phyloP scores from a whole-genome alignment of 148 eudicot genomes.

The Pouteria glomerata region DNA sequence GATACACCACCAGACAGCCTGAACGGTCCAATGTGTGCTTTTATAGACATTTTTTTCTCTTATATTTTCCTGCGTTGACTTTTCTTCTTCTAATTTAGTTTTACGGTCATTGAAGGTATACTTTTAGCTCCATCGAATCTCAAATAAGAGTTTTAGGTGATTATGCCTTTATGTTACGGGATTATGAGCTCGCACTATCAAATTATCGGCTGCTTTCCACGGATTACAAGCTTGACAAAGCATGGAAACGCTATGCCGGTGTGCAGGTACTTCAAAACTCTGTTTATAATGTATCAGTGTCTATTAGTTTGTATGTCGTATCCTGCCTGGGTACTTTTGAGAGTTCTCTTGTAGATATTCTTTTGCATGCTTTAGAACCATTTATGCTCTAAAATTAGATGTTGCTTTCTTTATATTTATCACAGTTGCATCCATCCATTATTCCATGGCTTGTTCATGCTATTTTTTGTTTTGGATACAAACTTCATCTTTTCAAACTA shows the following conservation, averaged over 20 bases:
- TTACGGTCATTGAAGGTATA: slow-evolving; percentile 58
- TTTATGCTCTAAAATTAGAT: background rate
- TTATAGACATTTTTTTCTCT: slow-evolving; percentile 4
- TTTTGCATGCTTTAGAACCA: background rate
- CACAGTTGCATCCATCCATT: background rate
- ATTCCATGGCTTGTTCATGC: background rate
- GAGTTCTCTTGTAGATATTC: background rate
- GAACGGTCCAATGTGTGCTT: slow-evolving; percentile 64
- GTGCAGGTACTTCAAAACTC: slow-evolving; percentile 60
- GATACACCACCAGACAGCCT: slow-evolving; percentile 69
- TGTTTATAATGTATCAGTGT: background rate
- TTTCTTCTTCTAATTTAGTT: slow-evolving; percentile 19
- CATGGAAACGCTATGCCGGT: slow-evolving; percentile 95
- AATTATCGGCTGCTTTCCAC: slow-evolving; percentile 91
- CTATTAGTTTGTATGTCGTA: slow-evolving; percentile 9
- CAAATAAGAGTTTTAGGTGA: slow-evolving; percentile 96
- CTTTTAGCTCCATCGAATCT: slow-evolving; percentile 87
- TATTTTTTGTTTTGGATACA: background rate
- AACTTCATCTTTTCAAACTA: background rate
- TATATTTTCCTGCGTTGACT: background rate
- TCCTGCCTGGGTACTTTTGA: background rate
- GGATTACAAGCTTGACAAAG: slow-evolving; percentile 96
- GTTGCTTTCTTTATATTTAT: background rate
- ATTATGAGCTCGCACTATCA: slow-evolving; percentile 94
- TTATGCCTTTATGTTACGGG: slow-evolving; percentile 93